Evolutionary conservation across 768 basidiomycete species (phyloP).

Genomic region (Pleurotus cornucopiae): DNA sequence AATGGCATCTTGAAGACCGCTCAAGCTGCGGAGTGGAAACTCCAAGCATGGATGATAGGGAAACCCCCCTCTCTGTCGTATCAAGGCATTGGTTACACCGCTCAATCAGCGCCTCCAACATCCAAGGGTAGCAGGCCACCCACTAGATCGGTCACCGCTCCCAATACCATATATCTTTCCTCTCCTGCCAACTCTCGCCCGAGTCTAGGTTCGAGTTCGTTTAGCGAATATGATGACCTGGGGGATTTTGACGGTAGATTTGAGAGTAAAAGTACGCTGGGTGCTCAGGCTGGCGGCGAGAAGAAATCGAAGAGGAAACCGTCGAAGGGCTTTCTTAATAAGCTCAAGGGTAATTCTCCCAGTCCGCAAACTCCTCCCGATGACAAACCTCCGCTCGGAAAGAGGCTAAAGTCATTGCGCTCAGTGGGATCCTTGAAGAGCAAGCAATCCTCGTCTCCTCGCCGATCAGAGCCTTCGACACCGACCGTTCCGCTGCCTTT

Average conservation of each 20-base stretch:
- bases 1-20: constrained; percentile 91
- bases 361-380: constrained; percentile 38
- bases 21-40: constrained; percentile 95
- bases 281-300: constrained; percentile 33
- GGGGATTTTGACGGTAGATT: constrained; percentile 85
- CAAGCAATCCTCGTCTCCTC: constrained; percentile 30
- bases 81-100: constrained; percentile 82
- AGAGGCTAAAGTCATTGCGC: constrained; percentile 66
- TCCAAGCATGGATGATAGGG: constrained; percentile 96
- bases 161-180: constrained; percentile 27
- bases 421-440: constrained; percentile 81
- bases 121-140: constrained; percentile 15
- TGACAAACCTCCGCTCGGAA: constrained; percentile 34
- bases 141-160: constrained; percentile 23
- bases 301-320: constrained; percentile 48
- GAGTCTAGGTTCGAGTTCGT: constrained; percentile 66
- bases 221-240: constrained; percentile 87
- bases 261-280: constrained; percentile 74
- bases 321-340: constrained; percentile 64
- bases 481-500: constrained; percentile 49
- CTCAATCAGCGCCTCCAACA: constrained; percentile 20
- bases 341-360: constrained; percentile 46
- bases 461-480: constrained; percentile 38
- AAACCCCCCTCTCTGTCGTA: constrained; percentile 86
- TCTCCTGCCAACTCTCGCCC: constrained; percentile 51